Percentiles rank a stretch among this genome's conserved stretches.
Conservation (phyloP, 768 basidiomycete genomes). For the Lentinula raphanica region DNA sequence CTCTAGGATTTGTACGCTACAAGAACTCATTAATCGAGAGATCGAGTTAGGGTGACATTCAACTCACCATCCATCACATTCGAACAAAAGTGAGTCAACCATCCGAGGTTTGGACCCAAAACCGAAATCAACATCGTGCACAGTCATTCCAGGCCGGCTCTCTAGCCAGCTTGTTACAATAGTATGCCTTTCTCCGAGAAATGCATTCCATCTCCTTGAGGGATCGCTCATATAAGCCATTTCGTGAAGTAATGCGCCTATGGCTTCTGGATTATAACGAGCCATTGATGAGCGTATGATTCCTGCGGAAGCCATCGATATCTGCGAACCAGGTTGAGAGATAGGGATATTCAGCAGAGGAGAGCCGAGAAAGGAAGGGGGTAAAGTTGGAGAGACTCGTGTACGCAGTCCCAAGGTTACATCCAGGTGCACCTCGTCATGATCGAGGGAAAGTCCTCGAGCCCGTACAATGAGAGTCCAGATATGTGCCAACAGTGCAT, state of each 20-base stretch:
- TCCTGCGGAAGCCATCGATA: constrained; percentile 15
- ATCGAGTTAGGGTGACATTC: constrained; percentile 23
- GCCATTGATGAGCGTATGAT: constrained; percentile 22
- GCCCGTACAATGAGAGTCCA: constrained; percentile 30
- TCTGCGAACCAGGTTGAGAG: constrained; percentile 4
- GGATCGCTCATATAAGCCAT: constrained; percentile 25
- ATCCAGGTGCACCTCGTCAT: constrained; percentile 20
- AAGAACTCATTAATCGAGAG: not conserved
- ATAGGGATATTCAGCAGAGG: constrained; percentile 25
- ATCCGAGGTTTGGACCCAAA: constrained; percentile 18
- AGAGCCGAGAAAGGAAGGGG: constrained; percentile 25
- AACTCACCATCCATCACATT: constrained; percentile 23
- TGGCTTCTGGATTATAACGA: constrained; percentile 18
- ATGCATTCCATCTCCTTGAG: constrained; percentile 28
- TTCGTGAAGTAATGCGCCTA: constrained; percentile 29
- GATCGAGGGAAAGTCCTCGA: constrained; percentile 15
- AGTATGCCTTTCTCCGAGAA: constrained; percentile 25
- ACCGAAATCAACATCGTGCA: constrained; percentile 30
- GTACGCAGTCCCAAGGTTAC: constrained; percentile 21
- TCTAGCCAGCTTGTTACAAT: constrained; percentile 31
- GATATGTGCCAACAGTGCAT: constrained; percentile 30
- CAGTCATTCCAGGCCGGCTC: constrained; percentile 14
- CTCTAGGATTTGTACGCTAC: constrained; percentile 6
- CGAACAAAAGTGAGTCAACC: constrained; percentile 28
- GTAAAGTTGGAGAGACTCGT: constrained; percentile 20